Conservation (phyloP, 257 asterid genomes). For the Ehretia macrophylla region DNA sequence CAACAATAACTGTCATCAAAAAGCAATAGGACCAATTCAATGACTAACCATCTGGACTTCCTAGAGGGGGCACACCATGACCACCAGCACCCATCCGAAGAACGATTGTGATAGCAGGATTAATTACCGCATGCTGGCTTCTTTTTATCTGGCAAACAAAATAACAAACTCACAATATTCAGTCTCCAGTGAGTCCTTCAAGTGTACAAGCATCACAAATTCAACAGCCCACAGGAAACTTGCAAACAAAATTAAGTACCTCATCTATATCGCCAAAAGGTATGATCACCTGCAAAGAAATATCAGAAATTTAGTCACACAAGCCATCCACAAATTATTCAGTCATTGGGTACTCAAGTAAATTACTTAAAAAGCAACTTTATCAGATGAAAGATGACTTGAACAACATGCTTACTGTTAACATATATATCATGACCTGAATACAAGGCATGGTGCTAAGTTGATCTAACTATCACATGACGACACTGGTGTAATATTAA, state of each 20-base stretch:
- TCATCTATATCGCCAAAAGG: conserved; percentile 90
- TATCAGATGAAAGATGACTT: too few relatives aligned
- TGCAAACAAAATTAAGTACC: conserved; percentile 41
- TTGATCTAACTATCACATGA: too few relatives aligned
- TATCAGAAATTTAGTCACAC: conserved; percentile 17
- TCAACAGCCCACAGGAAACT: conserved; percentile 11
- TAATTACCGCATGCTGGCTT: conserved; percentile 88
- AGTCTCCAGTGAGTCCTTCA: conserved; percentile 5
- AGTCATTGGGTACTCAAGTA: not conserved
- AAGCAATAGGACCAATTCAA: not conserved
- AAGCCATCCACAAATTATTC: too few relatives aligned
- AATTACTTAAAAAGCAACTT: not conserved
- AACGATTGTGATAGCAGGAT: conserved; percentile 78
- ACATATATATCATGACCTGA: too few relatives aligned
- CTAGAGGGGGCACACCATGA: conserved; percentile 85
- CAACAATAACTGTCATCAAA: not conserved
- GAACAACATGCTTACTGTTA: too few relatives aligned
- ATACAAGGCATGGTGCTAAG: too few relatives aligned
- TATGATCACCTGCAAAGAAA: conserved; percentile 65
- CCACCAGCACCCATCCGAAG: conserved; percentile 89
- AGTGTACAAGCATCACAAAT: conserved; percentile 17
- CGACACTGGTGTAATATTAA: too few relatives aligned
- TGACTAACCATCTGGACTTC: conserved; percentile 80
- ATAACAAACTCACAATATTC: conserved; percentile 14
- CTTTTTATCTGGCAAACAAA: conserved; percentile 62